Evolutionary conservation across 2,329 filamentous ascomycete genomes (phyloP).

Genomic region (Magnaporthiopsis rhizophila): DNA sequence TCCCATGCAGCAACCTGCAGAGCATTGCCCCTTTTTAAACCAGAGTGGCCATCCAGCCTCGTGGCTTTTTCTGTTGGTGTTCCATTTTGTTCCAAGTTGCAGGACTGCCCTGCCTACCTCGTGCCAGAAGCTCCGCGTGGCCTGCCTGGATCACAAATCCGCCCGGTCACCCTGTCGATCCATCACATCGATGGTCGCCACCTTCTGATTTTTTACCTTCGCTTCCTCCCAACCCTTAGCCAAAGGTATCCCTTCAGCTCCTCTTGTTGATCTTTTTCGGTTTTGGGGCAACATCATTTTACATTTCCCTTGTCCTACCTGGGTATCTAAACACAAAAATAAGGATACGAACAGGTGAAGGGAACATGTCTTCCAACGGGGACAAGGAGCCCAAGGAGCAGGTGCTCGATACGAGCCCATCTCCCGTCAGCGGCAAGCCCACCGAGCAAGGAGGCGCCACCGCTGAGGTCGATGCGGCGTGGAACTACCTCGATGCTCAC

Average conservation of each 20-base stretch:
- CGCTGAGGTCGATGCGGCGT: constrained; percentile 34
- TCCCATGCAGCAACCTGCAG: background rate
- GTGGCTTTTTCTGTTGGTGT: background rate
- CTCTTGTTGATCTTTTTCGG: background rate
- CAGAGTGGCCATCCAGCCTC: background rate
- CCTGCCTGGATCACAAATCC: background rate
- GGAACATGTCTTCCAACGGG: constrained; percentile 1
- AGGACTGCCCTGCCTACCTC: background rate
- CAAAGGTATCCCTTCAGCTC: background rate
- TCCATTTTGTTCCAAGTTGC: background rate
- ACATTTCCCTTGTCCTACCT: background rate
- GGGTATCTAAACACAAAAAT: too few relatives aligned
- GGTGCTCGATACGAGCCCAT: constrained; percentile 11
- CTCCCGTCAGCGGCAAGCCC: constrained; percentile 4
- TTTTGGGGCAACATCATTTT: background rate
- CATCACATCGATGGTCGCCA: background rate
- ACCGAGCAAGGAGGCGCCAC: constrained; percentile 8
- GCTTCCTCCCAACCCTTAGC: background rate
- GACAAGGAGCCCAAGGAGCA: constrained; percentile 10
- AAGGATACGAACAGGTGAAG: background rate
- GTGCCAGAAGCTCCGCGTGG: background rate
- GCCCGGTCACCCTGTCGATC: background rate
- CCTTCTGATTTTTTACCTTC: background rate
- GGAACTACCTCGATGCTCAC: constrained; percentile 35
- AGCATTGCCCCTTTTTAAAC: background rate